Percentiles rank a stretch among this genome's conserved stretches.
These are phyloP conservation scores for Pseudogymnoascus sp. DNA, from an alignment of 2,329 filamentous ascomycete species.

Conservation along the genomic window DNA sequence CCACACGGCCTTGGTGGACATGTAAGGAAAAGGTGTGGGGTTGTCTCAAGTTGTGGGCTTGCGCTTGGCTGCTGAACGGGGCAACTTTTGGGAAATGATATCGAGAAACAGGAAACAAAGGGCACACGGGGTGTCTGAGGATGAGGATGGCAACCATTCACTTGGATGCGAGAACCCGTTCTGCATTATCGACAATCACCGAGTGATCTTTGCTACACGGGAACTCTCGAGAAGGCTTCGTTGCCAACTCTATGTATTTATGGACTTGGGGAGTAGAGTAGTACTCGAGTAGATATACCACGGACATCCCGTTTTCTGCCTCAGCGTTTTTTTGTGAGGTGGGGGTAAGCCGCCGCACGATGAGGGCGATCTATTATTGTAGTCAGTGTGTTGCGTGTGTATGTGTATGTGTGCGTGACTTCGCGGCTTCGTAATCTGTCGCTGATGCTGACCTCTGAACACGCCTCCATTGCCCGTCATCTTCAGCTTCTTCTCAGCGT, in stretches of 20 bases:
- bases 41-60: slow-evolving; percentile 7
- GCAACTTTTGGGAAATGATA: slow-evolving; percentile 5
- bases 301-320: not conserved
- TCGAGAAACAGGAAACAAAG: slow-evolving; percentile 3
- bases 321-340: not conserved
- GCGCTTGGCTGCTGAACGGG: not conserved
- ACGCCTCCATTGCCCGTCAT: not conserved
- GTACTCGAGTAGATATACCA: not conserved
- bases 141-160: slow-evolving; percentile 1
- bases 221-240: not conserved
- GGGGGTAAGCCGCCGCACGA: not conserved
- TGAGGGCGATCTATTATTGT: slow-evolving; percentile 1
- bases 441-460: not conserved
- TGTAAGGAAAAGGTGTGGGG: slow-evolving; percentile 2
- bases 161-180: not conserved
- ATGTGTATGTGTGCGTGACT: not conserved
- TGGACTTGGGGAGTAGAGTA: not conserved
- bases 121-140: not conserved
- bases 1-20: slow-evolving; percentile 6
- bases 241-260: not conserved
- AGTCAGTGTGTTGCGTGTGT: not conserved
- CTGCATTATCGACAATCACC: not conserved
- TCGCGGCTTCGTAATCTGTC: not conserved
- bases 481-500: not conserved
- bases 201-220: not conserved